Evolutionary conservation across 2,329 filamentous ascomycete species (phyloP), one percentile per base, ranked within the genome.

Genomic region (Purpureocillium takamizusanense): DNA sequence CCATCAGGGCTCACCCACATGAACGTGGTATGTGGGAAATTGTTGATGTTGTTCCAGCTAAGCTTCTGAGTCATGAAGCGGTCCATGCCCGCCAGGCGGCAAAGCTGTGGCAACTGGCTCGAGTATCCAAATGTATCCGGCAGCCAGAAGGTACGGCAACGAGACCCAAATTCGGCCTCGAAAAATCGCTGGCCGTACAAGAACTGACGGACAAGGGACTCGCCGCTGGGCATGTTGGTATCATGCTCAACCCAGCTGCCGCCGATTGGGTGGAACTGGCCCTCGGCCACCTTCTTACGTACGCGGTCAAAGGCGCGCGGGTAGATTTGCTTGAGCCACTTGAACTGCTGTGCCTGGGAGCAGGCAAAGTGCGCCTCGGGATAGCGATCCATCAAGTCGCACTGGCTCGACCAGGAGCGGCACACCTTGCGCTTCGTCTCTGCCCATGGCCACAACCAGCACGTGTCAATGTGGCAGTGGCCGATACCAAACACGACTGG

Each of bases 31-130:
- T 97, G 92, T 0, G 92, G 92, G 65, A 97, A 98, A 55, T 85
- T 94, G 66, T 97, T 97, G 73, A 97, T 97, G 59, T 97, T 97
- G 69, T 97, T 97, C 92, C 92, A 98, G 69, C 90, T 97, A 42
- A 98, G 71, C 67, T 98, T 98, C 62, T 98, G 92, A 0, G 92
- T 98, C 54, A 98, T 83, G 69, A 98, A 98, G 27, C 90, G 79
- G 41, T 78, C 85, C 92, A 98, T 97, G 15, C 88, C 90, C n/a
- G 92, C 85, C 21, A 95, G 69, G 4, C 90, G 83, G 57, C 88
- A 97, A 31, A 98, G 70, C 56, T 98, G 92, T 11, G 92, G 92
- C 31, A 98, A 74, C 61, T 98, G 92, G 36, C 83, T 84, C 0
- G 89, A 95, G 64, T 98, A 98, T 12, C 92, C 92, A 64, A 98